Conservation (phyloP, 2,329 filamentous ascomycete species). For the Penicillium decumbens region DNA sequence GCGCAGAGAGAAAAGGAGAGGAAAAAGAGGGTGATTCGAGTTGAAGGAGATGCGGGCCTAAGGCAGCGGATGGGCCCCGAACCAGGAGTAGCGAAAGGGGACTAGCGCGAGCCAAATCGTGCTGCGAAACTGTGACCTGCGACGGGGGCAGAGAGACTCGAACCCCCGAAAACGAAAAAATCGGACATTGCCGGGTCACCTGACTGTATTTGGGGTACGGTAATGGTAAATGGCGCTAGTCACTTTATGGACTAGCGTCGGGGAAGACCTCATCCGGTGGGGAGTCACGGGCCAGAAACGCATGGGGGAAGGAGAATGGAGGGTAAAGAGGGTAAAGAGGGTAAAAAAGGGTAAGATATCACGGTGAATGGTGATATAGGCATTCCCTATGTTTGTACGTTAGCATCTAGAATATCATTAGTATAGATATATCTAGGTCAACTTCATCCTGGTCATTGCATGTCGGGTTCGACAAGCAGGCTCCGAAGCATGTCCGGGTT, state of each 20-base stretch:
- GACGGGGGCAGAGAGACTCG: slow-evolving; percentile 2
- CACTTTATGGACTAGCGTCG: slow-evolving; percentile 8
- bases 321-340: not conserved
- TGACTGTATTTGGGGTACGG: not conserved
- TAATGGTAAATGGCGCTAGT: slow-evolving; percentile 4
- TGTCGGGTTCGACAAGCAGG: slow-evolving; percentile 1
- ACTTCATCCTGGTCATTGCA: not conserved
- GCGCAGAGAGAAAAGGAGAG: slow-evolving; percentile 23
- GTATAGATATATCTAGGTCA: not conserved
- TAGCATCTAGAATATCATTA: slow-evolving; percentile 11
- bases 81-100: slow-evolving; percentile 16
- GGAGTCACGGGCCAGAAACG: slow-evolving; percentile 16
- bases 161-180: slow-evolving; percentile 14
- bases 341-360: not conserved
- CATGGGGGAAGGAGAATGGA: not conserved
- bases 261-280: slow-evolving; percentile 14
- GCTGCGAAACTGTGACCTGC: not conserved
- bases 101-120: slow-evolving; percentile 14
- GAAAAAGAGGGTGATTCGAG: slow-evolving; percentile 24
- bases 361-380: not conserved
- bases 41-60: slow-evolving; percentile 23
- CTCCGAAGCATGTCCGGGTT: slow-evolving; percentile 7
- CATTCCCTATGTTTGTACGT: not conserved
- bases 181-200: not conserved
- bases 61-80: slow-evolving; percentile 24